These are phyloP conservation scores for Candida vaughaniae DNA, from an alignment of 805 yeast species.

Conservation along the genomic window DNA sequence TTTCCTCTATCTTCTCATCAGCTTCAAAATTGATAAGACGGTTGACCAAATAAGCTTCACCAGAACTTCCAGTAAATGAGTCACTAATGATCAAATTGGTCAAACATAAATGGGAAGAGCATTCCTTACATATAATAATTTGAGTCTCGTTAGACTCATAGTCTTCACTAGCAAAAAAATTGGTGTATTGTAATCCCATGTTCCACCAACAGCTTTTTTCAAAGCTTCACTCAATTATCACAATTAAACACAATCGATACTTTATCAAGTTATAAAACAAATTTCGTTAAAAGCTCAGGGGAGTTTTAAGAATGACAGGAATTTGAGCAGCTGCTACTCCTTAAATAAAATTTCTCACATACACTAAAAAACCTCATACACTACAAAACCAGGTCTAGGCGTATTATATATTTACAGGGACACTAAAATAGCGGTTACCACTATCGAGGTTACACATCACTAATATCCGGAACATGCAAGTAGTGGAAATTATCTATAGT, in stretches of 20 bases:
- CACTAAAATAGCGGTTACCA: not conserved
- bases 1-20: conserved; percentile 27
- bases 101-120: conserved; percentile 42
- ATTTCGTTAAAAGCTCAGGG: no score
- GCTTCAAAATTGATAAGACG: conserved; percentile 33
- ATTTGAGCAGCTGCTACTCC: conserved; percentile 1
- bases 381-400: no score
- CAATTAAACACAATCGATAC: no score
- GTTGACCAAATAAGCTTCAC: conserved; percentile 43
- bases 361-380: no score
- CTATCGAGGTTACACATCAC: not conserved
- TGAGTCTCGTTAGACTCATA: conserved; percentile 38
- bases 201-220: no score
- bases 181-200: conserved; percentile 42
- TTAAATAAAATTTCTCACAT: no score
- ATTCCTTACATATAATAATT: conserved; percentile 40
- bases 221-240: no score
- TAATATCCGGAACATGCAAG: no score
- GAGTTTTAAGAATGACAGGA: not conserved
- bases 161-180: conserved; percentile 35
- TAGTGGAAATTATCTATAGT: no score
- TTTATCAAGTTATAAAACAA: no score
- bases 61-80: conserved; percentile 39
- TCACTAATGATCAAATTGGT: conserved; percentile 35
- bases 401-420: conserved; percentile 7